Conservation (phyloP, 139 green algal genomes). For the Chlorella sp. region DNA sequence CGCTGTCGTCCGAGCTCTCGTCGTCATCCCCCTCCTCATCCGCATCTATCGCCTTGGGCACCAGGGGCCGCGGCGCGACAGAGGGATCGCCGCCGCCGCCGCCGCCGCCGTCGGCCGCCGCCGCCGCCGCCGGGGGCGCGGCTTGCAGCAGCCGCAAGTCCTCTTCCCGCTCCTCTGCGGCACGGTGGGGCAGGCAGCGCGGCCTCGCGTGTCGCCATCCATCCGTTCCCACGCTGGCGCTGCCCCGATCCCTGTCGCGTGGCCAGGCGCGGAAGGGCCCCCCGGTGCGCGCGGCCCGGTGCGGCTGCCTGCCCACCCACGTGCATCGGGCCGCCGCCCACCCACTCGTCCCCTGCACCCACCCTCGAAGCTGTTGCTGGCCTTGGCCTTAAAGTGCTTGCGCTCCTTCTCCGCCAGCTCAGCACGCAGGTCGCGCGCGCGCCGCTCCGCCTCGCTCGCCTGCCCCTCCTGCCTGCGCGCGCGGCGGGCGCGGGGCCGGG, state of each 20-base stretch:
- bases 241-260: no score
- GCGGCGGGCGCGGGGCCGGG: not conserved
- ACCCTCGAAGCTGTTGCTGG: conserved; percentile 80
- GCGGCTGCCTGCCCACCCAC: no score
- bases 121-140: conserved; percentile 20
- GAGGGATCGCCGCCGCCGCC: conserved; percentile 14
- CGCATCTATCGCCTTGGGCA: conserved; percentile 80
- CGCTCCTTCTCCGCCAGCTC: conserved; percentile 82
- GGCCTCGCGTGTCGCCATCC: no score
- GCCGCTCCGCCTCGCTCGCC: conserved; percentile 46
- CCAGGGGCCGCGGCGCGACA: conserved; percentile 43
- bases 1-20: conserved; percentile 26
- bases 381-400: conserved; percentile 70
- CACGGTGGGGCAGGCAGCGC: not conserved
- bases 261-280: no score
- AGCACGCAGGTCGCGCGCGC: conserved; percentile 55
- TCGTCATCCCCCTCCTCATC: conserved; percentile 85
- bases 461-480: conserved; percentile 65
- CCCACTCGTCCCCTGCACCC: not conserved
- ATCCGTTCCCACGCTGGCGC: no score
- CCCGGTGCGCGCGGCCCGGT: no score
- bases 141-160: conserved; percentile 82
- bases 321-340: no score
- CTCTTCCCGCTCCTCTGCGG: conserved; percentile 73
- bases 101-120: conserved; percentile 18